Conservation (phyloP, 1,139 yeast species). For the Geotrichum carabidarum region DNA sequence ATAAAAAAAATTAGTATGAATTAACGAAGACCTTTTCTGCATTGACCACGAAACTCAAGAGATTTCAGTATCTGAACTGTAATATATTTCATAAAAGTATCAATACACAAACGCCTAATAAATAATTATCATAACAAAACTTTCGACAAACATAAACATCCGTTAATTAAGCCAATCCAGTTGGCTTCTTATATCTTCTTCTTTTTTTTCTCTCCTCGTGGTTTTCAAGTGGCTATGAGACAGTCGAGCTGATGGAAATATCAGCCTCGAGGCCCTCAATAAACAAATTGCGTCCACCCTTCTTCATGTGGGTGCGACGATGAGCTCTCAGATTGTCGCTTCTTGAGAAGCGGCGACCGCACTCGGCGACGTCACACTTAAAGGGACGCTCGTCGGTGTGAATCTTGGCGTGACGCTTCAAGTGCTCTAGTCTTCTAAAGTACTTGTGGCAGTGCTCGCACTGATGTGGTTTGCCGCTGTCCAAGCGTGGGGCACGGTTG, state of each 20-base stretch:
- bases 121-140: not conserved
- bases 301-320: constrained; percentile 64
- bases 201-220: not conserved
- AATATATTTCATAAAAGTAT: not conserved
- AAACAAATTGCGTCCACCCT: constrained; percentile 40
- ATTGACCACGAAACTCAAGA: too few relatives aligned
- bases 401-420: constrained; percentile 80
- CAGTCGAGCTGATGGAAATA: constrained; percentile 13
- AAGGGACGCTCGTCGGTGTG: constrained; percentile 88
- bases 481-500: constrained; percentile 12
- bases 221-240: not conserved
- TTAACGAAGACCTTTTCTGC: too few relatives aligned
- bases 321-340: constrained; percentile 77
- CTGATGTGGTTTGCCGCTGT: constrained; percentile 55
- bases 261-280: constrained; percentile 47
- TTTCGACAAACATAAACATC: not conserved
- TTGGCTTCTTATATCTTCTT: not conserved
- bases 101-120: not conserved
- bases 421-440: constrained; percentile 89
- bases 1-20: too few relatives aligned
- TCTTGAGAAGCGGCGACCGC: constrained; percentile 70
- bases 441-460: constrained; percentile 63
- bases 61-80: too few relatives aligned
- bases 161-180: not conserved
- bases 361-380: constrained; percentile 59